Conservation (phyloP, 108 stramenopile genomes). For the Skeletonema potamos region DNA sequence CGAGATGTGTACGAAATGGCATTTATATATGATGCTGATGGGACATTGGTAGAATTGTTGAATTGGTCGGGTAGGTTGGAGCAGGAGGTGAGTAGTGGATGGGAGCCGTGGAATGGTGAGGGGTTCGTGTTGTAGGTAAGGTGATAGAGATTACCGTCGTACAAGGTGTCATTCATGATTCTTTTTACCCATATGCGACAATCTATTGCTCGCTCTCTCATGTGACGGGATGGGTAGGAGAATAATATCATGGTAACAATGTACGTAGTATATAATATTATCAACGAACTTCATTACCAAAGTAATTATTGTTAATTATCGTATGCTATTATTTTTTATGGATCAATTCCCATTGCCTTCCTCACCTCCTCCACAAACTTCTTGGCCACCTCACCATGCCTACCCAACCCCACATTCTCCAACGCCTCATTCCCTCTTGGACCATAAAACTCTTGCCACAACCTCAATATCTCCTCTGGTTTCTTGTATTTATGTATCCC, state of each 20-base stretch:
- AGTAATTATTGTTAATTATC: too few relatives aligned
- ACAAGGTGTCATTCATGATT: too few relatives aligned
- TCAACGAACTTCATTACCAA: too few relatives aligned
- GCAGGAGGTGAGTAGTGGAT: constrained; percentile 47
- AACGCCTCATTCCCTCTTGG: not conserved
- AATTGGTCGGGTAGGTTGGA: constrained; percentile 54
- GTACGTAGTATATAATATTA: too few relatives aligned
- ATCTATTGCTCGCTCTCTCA: too few relatives aligned
- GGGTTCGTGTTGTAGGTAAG: constrained; percentile 23
- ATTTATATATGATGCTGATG: constrained; percentile 89
- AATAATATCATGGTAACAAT: too few relatives aligned
- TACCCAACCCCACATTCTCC: not conserved
- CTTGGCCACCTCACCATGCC: constrained; percentile 6
- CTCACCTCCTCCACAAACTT: constrained; percentile 40
- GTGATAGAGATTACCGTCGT: too few relatives aligned
- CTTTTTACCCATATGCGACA: too few relatives aligned
- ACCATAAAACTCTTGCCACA: constrained; percentile 39
- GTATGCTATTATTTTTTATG: not conserved
- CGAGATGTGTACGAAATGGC: constrained; percentile 74
- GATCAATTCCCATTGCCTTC: constrained; percentile 33
- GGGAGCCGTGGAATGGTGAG: constrained; percentile 48
- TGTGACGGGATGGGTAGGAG: too few relatives aligned
- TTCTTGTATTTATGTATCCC: constrained; percentile 50
- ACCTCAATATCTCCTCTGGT: not conserved
- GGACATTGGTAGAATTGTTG: constrained; percentile 74